phyloP scores from a whole-genome alignment of 2,329 filamentous ascomycete species.

The Botrytis paeoniae region DNA sequence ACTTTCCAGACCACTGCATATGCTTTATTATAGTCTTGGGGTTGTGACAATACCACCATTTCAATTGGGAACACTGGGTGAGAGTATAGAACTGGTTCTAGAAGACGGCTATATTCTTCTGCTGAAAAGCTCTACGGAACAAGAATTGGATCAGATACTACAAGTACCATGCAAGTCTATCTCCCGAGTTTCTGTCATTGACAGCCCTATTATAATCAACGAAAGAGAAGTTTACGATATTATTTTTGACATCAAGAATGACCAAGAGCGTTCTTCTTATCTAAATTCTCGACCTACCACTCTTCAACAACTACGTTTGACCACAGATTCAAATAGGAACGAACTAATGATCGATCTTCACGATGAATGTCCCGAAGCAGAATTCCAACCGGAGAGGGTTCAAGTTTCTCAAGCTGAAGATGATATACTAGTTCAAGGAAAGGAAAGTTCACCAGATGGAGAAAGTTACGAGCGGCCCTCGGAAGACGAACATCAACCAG shows the following conservation, averaged over 20 bases:
- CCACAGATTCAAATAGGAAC: neutral
- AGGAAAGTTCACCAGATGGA: neutral
- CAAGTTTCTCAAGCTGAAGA: neutral
- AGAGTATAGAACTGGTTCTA: slow-evolving; percentile 9
- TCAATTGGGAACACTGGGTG: slow-evolving; percentile 3
- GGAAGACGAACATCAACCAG: neutral
- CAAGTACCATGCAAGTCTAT: slow-evolving; percentile 16
- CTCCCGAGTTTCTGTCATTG: neutral
- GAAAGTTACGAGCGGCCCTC: neutral
- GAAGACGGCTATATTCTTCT: slow-evolving; percentile 17
- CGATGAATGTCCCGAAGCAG: neutral
- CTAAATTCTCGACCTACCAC: neutral
- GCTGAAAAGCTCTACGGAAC: slow-evolving; percentile 7
- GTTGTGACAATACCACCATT: slow-evolving; percentile 7
- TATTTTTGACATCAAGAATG: neutral
- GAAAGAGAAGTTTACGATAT: neutral
- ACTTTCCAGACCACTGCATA: slow-evolving; percentile 2
- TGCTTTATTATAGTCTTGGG: slow-evolving; percentile 18
- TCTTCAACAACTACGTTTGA: slow-evolving; percentile 2
- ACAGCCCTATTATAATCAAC: neutral
- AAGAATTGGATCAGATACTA: slow-evolving; percentile 21
- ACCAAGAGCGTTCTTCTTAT: neutral
- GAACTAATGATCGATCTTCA: slow-evolving; percentile 5
- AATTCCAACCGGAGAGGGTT: neutral
- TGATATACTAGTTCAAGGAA: neutral